Base-by-base conservation (phyloP, 139 green algal species). In the Haematococcus sp. region DNA sequence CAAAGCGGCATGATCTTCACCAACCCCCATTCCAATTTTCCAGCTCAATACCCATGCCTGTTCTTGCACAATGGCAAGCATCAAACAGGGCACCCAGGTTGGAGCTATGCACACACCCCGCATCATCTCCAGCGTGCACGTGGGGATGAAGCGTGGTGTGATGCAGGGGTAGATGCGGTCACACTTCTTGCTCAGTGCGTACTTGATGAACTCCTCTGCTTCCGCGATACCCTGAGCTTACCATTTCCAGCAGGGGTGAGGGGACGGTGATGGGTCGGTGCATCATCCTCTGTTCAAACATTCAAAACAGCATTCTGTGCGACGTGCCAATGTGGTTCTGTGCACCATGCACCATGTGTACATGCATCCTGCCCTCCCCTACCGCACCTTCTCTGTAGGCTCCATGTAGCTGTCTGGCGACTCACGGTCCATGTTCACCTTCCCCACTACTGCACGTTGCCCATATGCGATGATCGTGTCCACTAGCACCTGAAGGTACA, bases 131-230 rank as follows among this genome's bases (percentile, higher is more conserved):
- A 73, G 58, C 1, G 82, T 87, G 82, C 89, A 93, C 32, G 89
- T 92, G 58, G 89, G 89, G 27, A 92, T 83, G 79, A 93, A 93
- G 34, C 89, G 77, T 0, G 89, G 89, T 2, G 86, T 91, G 49
- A 93, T 81, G 23, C 80, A 81, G n/a, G 87, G 82, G 63, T 84
- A 27, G 31, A 93, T 63, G 51, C 81, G 84, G 4, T 19, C 51
- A 60, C 75, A 78, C 52, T 82, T 79, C 71, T 80, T 86, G 61
- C 35, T 59, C 60, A 73, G 71, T 3, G 75, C 71, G 63, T 70
- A 88, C 33, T 31, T 65, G 34, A 82, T 77, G 68, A 70, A 70
- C 5, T 56, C 63, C 63, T 70, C 63, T 20, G 63, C 63, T 35
- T 70, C 63, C 35, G 51, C 5, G 19, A 70, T 5, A 19, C 63